Evolutionary conservation across 495 filamentous ascomycete genomes (phyloP), one percentile per base, ranked within the genome.

Genomic region (Neurospora sp.): DNA sequence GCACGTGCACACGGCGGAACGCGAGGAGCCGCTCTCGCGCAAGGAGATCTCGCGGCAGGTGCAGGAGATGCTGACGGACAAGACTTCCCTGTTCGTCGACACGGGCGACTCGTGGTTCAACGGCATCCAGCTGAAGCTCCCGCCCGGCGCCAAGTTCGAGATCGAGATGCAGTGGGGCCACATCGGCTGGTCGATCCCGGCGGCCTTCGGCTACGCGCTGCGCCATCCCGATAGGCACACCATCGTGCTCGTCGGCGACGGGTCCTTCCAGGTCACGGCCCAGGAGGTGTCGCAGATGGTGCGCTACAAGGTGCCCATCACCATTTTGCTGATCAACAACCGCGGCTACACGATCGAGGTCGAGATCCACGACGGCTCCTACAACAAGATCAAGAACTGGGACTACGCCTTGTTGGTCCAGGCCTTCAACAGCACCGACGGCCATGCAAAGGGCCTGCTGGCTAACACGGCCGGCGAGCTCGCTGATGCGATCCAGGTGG

Each of bases 291-390:
- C 74, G 42, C 76, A 78, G 75, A 79, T 79, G 78, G 76, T 79
- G 68, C 69, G 76, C 16, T 75, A 61, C 71, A 74, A 72, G n/a
- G n/a, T 79, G 20, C 76, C 75, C 40, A 76, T 80, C 38, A 76
- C 74, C 44, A 80, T 79, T 5, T 3, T 78, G n/a, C 42, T 78
- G 5, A 80, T 86, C 53, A 85, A 86, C 75, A 87, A 87, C 70
- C 77, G 81, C 8, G 85, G 85, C 0, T 87, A 87, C 73, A 86
- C 85, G 0, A 87, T 86, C 46, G 85, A 87, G 79, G 82, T 84
- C 11, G 81, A 81, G 35, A 87, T 87, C 69, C 84, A 87, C 72
- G 85, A 85, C 27, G 76, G 76, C 5, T 41, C 69, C 22, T 78
- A 78, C 72, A 78, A 76, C 73, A 74, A 74, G 75, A 78, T 78